Base-by-base conservation (phyloP, 371 early-diverging fungal genomes). In the Mycotypha africana region DNA sequence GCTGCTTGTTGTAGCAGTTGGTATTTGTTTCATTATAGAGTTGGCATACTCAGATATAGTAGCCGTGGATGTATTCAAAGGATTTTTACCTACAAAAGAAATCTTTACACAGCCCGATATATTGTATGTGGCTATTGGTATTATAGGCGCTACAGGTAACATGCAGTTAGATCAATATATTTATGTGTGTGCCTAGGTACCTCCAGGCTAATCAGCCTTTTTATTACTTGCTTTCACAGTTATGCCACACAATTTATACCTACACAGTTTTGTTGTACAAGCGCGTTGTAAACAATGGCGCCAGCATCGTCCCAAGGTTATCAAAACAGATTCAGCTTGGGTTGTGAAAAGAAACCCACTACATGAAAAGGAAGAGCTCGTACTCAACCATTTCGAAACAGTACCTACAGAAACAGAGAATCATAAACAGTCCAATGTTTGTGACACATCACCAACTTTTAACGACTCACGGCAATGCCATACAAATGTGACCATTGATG, bases 81-180 rank as follows among this genome's bases (percentile, higher is more conserved):
- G 92, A 0, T 89, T 73, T 46, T 19, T 90, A 9, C 92, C 91
- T 0, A 69, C 70, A 12, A 38, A 51, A 21, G 72, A 69, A 41
- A 70, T 91, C 21, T 74, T 90, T 41, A 76, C 76, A 4, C 67
- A 86, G 32, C 44, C 64, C 1, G 79, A 74, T 4, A 64, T 70
- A 32, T 60, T 92, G 1, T 89, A 85, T 46, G 58, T 91, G 2
- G 79, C 89, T 10, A 83, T 91, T 40, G 89, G 85, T 37, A 91
- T 91, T 45, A 77, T 90, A 49, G 92, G 92, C 32, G 91, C 91
- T 1, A 89, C 89, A 3, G 86, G 85, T 54, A 54, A 48, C 6
- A 42, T 11, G 38, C 25, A 30, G 0, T 22, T 19, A n/a, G n/a
- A n/a, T n/a, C n/a, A n/a, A n/a, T n/a, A n/a, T n/a, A n/a, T n/a